phyloP scores from a whole-genome alignment of 2,329 filamentous ascomycete species.

The Karstenula rhodostoma region DNA sequence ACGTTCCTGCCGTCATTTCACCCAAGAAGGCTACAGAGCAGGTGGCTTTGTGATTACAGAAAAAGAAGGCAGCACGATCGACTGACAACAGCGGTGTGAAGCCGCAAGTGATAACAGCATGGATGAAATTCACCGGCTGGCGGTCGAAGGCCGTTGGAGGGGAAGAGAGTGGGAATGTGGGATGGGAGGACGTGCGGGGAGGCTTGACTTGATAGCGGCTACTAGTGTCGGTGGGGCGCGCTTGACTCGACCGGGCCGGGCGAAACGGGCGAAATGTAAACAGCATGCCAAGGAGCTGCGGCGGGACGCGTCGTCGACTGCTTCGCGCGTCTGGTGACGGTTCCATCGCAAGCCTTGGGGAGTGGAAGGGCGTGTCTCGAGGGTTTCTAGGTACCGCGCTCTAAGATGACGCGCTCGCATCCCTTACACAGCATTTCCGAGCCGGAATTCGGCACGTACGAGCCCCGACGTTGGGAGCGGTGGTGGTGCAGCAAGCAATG shows the following conservation, averaged over 20 bases:
- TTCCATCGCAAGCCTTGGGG: not conserved
- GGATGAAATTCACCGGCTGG: not conserved
- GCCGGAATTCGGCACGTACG: conserved; percentile 1
- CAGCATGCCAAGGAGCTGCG: not conserved
- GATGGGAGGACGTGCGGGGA: not conserved
- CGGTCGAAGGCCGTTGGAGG: not conserved
- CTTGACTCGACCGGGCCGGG: not conserved
- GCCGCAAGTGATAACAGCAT: not conserved
- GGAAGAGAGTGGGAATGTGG: too few species aligned
- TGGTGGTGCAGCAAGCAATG: not conserved
- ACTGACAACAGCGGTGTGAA: not conserved
- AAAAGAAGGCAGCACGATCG: not conserved
- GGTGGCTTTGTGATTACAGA: not conserved
- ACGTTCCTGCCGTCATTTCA: not conserved
- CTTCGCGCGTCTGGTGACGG: not conserved
- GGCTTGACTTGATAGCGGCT: not conserved
- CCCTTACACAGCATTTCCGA: not conserved
- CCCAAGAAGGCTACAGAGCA: not conserved
- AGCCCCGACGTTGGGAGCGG: not conserved
- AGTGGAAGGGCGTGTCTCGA: not conserved
- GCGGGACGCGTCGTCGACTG: not conserved
- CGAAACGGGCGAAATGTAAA: not conserved
- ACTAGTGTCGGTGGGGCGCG: not conserved
- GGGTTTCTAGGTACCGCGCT: not conserved
- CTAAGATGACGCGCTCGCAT: not conserved